Base-by-base conservation (phyloP, 805 yeast genomes). In the Wickerhamomyces bovis region DNA sequence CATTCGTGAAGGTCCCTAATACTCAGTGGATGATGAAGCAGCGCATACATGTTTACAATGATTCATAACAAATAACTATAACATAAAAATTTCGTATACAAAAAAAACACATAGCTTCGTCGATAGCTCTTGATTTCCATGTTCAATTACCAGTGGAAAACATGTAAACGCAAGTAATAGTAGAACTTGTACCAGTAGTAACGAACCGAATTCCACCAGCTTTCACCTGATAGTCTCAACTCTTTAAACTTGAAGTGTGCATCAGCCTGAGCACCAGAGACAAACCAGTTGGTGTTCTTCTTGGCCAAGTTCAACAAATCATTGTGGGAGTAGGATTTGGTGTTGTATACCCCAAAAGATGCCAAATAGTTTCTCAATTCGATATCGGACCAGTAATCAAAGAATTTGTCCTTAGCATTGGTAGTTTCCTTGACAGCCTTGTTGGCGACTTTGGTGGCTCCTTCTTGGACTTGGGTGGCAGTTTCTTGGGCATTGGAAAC, bases 311-410 rank as follows among this genome's bases (percentile, higher is more conserved):
- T 49, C 18, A 68, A 46, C 49, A 76, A 58, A 21, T 73, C 71
- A 10, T 67, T 66, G 43, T 64, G 63, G 19, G 49, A 52, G 36
- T 59, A 52, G 39, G 50, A 48, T 36, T 60, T 58, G 5, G 62
- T 51, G 26, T 63, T 46, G 15, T 64, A 60, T 38, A 65, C 55
- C n/a, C 79, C 79, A 56, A 69, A 74, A 3, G 70, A 62, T 16
- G 62, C 58, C 47, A 76, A 55, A 52, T 75, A 76, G 15, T 64
- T 50, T 40, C 52, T 62, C 46, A 76, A 57, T 46, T 76, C 80
- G 21, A 67, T 67, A 16, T 62, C 63, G 2, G 75, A 64, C 75
- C 76, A 75, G 10, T 67, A 56, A 23, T 68, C 61, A 45, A 73
- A 65, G 16, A 67, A 53, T 1, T 56, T 48, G 38, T 58, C 63